Evolutionary conservation across 345 rosid species (phyloP).

Genomic region (Eucalyptus viminalis): DNA sequence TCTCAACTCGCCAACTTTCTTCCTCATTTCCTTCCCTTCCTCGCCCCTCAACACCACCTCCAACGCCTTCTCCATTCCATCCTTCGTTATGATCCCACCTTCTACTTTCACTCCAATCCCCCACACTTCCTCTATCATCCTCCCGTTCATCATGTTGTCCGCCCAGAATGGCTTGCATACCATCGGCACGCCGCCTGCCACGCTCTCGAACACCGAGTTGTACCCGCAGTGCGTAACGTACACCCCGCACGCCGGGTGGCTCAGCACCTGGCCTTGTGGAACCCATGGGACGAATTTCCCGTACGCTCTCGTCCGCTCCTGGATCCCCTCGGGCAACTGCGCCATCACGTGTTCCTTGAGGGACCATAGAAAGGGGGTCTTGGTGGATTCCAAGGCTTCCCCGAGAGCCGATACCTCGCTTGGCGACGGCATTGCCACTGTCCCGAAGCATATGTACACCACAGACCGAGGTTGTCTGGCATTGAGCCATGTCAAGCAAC

Average conservation of each 20-base stretch:
- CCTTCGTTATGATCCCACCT: slow-evolving; percentile 12
- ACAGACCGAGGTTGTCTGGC: slow-evolving; percentile 19
- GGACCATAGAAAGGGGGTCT: slow-evolving; percentile 18
- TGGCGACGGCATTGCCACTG: slow-evolving; percentile 12
- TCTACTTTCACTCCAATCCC: slow-evolving; percentile 29
- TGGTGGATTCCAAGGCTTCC: slow-evolving; percentile 27
- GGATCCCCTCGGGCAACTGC: slow-evolving; percentile 7
- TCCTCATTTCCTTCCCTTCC: slow-evolving; percentile 23
- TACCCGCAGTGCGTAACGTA: slow-evolving; percentile 45
- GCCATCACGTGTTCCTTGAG: background rate
- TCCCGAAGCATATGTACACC: slow-evolving; percentile 52
- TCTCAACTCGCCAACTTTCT: background rate
- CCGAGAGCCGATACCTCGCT: slow-evolving; percentile 37
- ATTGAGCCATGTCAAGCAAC: slow-evolving; percentile 50
- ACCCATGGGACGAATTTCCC: slow-evolving; percentile 54
- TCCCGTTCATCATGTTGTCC: slow-evolving; percentile 32
- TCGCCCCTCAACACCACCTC: slow-evolving; percentile 16
- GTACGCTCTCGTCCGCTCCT: slow-evolving; percentile 11
- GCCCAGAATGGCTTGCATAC: slow-evolving; percentile 46
- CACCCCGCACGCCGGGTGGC: slow-evolving; percentile 22
- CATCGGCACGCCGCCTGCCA: slow-evolving; percentile 45
- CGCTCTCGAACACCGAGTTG: slow-evolving; percentile 40
- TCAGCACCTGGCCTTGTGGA: slow-evolving; percentile 36
- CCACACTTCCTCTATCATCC: slow-evolving; percentile 45
- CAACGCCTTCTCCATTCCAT: slow-evolving; percentile 17